Conservation (phyloP, 208 protist species). For the Leishmania tarentolae region DNA sequence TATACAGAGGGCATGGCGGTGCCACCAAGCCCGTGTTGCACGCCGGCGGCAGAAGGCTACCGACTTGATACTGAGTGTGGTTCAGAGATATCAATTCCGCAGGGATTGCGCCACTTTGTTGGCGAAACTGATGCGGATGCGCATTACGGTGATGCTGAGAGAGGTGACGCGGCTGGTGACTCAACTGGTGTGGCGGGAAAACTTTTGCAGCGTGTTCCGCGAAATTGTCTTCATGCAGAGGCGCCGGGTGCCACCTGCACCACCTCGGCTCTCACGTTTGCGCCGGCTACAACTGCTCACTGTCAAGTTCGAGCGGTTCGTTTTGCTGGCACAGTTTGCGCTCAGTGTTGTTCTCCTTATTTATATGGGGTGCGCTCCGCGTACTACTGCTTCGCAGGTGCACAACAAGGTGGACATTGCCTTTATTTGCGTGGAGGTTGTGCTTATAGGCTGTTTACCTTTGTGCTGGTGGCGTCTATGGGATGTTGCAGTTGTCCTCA, state of each 20-base stretch:
- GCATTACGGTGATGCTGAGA: conserved; percentile 25
- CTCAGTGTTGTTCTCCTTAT: conserved; percentile 59
- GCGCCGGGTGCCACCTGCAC: conserved; percentile 12
- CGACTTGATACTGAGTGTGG: conserved; percentile 10
- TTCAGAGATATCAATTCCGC: conserved; percentile 14
- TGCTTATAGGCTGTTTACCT: conserved; percentile 41
- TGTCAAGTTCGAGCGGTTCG: conserved; percentile 14
- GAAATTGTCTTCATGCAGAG: conserved; percentile 48
- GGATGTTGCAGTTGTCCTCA: conserved; percentile 50
- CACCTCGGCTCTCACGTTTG: conserved; percentile 14
- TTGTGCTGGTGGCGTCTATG: conserved; percentile 42
- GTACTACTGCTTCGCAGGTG: conserved; percentile 23
- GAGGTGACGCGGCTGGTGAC: conserved; percentile 56
- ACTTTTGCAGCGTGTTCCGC: conserved; percentile 70
- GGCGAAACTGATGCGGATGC: conserved; percentile 21
- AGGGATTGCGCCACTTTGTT: conserved; percentile 2
- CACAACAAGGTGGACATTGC: conserved; percentile 59
- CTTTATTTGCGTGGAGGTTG: conserved; percentile 47
- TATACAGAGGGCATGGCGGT: conserved; percentile 25
- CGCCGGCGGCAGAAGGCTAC: conserved; percentile 11
- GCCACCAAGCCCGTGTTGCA: not conserved
- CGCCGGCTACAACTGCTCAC: conserved; percentile 27
- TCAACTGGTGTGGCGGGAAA: conserved; percentile 72
- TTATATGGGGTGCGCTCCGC: conserved; percentile 57
- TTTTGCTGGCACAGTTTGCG: conserved; percentile 51